Evolutionary conservation across 1,284 basidiomycete species (phyloP).

Genomic region (Fomitopsis pinicola): DNA sequence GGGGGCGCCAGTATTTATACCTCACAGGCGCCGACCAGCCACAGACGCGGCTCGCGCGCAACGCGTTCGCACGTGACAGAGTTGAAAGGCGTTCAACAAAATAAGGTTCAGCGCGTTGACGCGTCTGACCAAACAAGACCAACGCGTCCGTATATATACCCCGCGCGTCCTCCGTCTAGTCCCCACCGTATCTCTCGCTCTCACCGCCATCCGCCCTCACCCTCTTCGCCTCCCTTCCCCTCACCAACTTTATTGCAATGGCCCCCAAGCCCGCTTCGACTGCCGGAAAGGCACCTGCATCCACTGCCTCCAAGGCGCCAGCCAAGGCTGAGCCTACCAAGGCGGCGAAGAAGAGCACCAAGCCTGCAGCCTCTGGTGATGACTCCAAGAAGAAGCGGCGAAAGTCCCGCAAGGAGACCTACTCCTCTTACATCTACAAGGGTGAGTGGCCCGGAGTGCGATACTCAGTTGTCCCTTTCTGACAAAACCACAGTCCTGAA

Average conservation of each 20-base stretch:
- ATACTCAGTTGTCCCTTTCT: slow-evolving; percentile 26
- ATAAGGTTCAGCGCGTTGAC: slow-evolving; percentile 28
- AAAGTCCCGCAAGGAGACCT: slow-evolving; percentile 88
- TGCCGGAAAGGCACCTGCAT: slow-evolving; percentile 48
- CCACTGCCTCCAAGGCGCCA: slow-evolving; percentile 72
- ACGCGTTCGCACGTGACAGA: slow-evolving; percentile 15
- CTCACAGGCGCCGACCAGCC: slow-evolving; percentile 6
- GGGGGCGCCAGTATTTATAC: slow-evolving; percentile 14
- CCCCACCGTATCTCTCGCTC: slow-evolving; percentile 14
- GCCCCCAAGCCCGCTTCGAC: slow-evolving; percentile 43
- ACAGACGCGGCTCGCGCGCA: slow-evolving; percentile 7
- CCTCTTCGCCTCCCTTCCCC: not conserved
- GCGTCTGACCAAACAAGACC: slow-evolving; percentile 29
- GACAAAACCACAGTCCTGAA: slow-evolving; percentile 34
- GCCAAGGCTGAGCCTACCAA: slow-evolving; percentile 67
- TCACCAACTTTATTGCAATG: slow-evolving; percentile 17
- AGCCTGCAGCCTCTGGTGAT: slow-evolving; percentile 60
- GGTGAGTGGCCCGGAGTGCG: slow-evolving; percentile 40
- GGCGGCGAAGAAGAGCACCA: slow-evolving; percentile 82
- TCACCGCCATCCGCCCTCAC: slow-evolving; percentile 7
- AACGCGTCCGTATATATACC: slow-evolving; percentile 29
- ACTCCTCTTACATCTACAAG: slow-evolving; percentile 95
- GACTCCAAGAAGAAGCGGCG: slow-evolving; percentile 86
- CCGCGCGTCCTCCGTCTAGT: slow-evolving; percentile 2
- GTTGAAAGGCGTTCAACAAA: slow-evolving; percentile 22